Evolutionary conservation across 2,329 filamentous ascomycete genomes (phyloP).

Genomic region (Clonostachys byssicola): DNA sequence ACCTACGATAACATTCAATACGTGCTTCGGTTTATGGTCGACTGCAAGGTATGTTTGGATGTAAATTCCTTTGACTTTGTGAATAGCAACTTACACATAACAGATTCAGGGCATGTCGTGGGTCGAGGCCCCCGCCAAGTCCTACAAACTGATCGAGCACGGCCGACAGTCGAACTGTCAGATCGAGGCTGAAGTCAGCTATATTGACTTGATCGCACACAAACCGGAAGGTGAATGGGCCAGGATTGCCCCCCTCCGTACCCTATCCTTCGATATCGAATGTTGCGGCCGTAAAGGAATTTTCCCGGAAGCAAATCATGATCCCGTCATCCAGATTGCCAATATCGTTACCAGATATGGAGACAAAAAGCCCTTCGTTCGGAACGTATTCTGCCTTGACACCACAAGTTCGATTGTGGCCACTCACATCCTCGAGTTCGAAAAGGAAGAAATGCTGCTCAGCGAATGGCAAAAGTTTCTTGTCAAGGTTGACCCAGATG

Average conservation of each 20-base stretch:
- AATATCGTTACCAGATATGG: constrained; percentile 93
- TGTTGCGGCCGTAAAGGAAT: constrained; percentile 96
- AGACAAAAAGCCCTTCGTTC: constrained; percentile 91
- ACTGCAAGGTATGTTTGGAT: constrained; percentile 65
- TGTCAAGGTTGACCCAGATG: constrained; percentile 86
- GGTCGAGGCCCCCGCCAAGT: constrained; percentile 77
- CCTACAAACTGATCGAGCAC: constrained; percentile 66
- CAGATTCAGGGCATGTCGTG: constrained; percentile 93
- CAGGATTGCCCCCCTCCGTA: constrained; percentile 91
- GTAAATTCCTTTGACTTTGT: not conserved
- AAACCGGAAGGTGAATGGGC: constrained; percentile 91
- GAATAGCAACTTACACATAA: constrained; percentile 8
- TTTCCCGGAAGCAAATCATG: constrained; percentile 87
- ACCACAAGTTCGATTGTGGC: constrained; percentile 92
- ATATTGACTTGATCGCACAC: constrained; percentile 80
- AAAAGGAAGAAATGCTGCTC: constrained; percentile 84
- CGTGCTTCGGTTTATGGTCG: constrained; percentile 94
- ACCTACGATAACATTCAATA: constrained; percentile 98
- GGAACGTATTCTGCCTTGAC: constrained; percentile 94
- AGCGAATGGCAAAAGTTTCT: constrained; percentile 88
- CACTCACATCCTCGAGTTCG: constrained; percentile 83
- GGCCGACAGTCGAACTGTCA: constrained; percentile 88
- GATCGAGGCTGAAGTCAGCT: constrained; percentile 85
- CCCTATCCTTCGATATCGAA: constrained; percentile 97
- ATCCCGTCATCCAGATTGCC: constrained; percentile 97